Conservation (phyloP, 2,329 filamentous ascomycete species). For the Trichophyton schoenleinii region DNA sequence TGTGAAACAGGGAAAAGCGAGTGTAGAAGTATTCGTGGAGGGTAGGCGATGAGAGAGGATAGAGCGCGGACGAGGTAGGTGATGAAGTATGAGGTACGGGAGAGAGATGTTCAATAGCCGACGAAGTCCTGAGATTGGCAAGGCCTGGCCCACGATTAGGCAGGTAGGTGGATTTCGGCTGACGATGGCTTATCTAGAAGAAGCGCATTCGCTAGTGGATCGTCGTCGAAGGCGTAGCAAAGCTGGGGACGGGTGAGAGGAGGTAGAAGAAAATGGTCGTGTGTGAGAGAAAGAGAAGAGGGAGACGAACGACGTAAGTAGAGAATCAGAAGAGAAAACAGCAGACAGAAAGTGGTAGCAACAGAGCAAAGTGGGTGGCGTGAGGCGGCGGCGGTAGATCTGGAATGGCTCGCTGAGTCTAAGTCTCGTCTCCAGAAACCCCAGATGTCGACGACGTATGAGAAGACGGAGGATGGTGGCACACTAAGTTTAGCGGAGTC, state of each 20-base stretch:
- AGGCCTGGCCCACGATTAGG: neutral
- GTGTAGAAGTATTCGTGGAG: neutral
- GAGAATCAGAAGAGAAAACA: neutral
- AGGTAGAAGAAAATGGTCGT: neutral
- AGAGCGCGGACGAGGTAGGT: neutral
- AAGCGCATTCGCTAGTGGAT: neutral
- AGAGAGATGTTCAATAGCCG: neutral
- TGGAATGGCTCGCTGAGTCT: neutral
- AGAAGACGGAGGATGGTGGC: constrained; percentile 4
- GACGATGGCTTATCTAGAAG: neutral
- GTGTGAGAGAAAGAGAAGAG: neutral
- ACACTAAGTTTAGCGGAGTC: constrained; percentile 4
- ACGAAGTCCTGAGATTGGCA: neutral
- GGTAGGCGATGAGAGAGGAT: neutral
- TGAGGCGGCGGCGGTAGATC: constrained; percentile 5
- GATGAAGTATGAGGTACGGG: neutral
- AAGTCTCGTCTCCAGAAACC: constrained; percentile 4
- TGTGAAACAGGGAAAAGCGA: neutral
- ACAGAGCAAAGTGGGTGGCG: constrained; percentile 1
- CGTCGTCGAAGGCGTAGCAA: neutral
- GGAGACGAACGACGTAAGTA: neutral
- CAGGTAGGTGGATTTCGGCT: neutral
- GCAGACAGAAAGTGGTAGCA: neutral
- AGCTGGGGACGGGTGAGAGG: neutral
- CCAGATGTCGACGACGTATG: neutral